Evolutionary conservation across 2,329 filamentous ascomycete species (phyloP).

Genomic region (Sordariomycetes sp.): DNA sequence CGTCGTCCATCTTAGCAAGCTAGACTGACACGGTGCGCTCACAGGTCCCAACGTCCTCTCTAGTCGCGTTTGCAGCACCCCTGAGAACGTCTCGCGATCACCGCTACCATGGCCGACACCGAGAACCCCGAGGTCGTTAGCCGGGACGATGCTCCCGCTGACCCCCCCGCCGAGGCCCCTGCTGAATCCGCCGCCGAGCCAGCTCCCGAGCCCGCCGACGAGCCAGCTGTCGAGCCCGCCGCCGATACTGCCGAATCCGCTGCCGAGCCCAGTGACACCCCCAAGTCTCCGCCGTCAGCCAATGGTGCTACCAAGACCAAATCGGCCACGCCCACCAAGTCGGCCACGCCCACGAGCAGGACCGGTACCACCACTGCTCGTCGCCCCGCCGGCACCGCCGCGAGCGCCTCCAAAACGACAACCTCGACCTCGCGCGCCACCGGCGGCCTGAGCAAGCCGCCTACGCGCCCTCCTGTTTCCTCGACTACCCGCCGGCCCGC

Average conservation of each 20-base stretch:
- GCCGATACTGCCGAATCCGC: slow-evolving; percentile 7
- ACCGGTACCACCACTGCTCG: slow-evolving; percentile 16
- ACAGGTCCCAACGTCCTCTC: neutral
- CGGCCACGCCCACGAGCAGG: slow-evolving; percentile 5
- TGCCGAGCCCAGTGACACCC: neutral
- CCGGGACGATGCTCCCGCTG: slow-evolving; percentile 24
- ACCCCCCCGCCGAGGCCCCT: slow-evolving; percentile 11
- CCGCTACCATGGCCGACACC: slow-evolving; percentile 31
- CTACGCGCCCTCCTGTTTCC: slow-evolving; percentile 32
- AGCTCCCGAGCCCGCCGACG: slow-evolving; percentile 13
- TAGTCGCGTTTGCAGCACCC: neutral
- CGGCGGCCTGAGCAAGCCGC: slow-evolving; percentile 33
- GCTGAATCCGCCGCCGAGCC: slow-evolving; percentile 16
- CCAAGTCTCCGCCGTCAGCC: slow-evolving; percentile 12
- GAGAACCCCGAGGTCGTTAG: slow-evolving; percentile 34
- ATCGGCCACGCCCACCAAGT: slow-evolving; percentile 18
- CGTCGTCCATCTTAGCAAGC: neutral
- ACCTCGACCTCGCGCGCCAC: slow-evolving; percentile 23
- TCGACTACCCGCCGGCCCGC: slow-evolving; percentile 19
- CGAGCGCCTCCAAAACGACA: slow-evolving; percentile 16
- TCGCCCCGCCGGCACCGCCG: slow-evolving; percentile 20
- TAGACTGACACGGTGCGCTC: neutral
- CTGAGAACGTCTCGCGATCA: neutral
- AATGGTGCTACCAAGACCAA: slow-evolving; percentile 18
- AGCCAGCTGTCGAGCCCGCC: slow-evolving; percentile 11